Evolutionary conservation across 345 rosid genomes (phyloP).

Genomic region (Camelina neglecta): DNA sequence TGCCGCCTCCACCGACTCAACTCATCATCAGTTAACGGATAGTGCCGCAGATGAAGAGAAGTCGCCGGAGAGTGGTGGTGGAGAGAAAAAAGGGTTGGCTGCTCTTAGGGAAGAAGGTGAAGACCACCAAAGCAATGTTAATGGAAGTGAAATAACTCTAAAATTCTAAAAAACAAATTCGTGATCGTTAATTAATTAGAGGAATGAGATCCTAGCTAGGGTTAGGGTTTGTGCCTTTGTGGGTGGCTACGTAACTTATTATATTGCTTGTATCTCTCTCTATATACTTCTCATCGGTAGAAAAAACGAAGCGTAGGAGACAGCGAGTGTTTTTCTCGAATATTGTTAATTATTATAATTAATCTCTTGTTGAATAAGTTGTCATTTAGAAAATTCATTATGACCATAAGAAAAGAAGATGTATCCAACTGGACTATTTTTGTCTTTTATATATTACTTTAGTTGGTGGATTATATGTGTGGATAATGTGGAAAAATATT

Average conservation of each 20-base stretch:
- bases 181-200: constrained; percentile 13
- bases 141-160: constrained; percentile 91
- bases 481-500: neutral
- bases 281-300: neutral
- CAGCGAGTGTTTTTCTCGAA: constrained; percentile 20
- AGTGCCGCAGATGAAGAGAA: constrained; percentile 77
- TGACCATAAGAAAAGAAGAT: constrained; percentile 9
- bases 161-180: constrained; percentile 53
- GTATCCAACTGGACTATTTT: neutral
- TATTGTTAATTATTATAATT: constrained; percentile 18
- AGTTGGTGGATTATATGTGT: constrained; percentile 11
- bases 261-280: constrained; percentile 32
- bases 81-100: constrained; percentile 68
- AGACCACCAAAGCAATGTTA: constrained; percentile 57
- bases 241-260: constrained; percentile 30
- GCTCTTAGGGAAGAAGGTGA: constrained; percentile 76
- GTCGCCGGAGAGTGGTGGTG: constrained; percentile 77
- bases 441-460: constrained; percentile 4
- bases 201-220: constrained; percentile 33
- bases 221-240: constrained; percentile 28
- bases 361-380: neutral
- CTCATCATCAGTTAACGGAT: constrained; percentile 43
- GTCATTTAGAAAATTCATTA: constrained; percentile 8
- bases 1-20: constrained; percentile 37
- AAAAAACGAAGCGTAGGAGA: constrained; percentile 14